Conservation (phyloP, 78 protist species). For the Planoprotostelium fungivorum region DNA sequence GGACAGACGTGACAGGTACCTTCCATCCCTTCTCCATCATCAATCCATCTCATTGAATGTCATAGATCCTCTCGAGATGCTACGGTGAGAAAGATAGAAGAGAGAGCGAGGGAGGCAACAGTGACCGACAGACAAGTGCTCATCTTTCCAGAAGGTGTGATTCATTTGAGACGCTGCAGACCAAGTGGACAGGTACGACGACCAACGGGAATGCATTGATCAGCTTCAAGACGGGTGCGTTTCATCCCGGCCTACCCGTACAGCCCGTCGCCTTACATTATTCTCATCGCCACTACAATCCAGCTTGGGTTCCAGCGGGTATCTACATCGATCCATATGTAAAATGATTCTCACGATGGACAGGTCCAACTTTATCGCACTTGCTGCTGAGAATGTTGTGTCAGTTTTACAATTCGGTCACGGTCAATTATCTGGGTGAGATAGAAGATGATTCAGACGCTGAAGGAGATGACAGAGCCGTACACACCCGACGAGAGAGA, state of each 20-base stretch:
- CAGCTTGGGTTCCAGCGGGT: neutral
- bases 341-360: neutral
- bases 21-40: no score
- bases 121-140: neutral
- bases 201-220: neutral
- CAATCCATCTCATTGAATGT: neutral
- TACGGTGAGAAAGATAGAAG: neutral
- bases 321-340: neutral
- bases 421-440: neutral
- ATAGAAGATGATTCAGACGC: neutral
- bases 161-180: no score
- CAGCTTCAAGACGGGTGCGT: neutral
- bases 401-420: neutral
- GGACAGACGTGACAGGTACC: neutral
- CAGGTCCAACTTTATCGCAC: neutral
- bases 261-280: neutral
- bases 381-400: neutral
- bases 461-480: neutral
- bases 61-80: neutral
- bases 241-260: neutral
- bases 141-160: neutral
- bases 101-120: neutral
- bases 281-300: neutral
- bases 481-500: neutral
- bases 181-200: neutral